Evolutionary conservation across 2,329 filamentous ascomycete species (phyloP), one percentile per base, ranked within the genome.

Genomic region (Tolypocladium ovalisporum): DNA sequence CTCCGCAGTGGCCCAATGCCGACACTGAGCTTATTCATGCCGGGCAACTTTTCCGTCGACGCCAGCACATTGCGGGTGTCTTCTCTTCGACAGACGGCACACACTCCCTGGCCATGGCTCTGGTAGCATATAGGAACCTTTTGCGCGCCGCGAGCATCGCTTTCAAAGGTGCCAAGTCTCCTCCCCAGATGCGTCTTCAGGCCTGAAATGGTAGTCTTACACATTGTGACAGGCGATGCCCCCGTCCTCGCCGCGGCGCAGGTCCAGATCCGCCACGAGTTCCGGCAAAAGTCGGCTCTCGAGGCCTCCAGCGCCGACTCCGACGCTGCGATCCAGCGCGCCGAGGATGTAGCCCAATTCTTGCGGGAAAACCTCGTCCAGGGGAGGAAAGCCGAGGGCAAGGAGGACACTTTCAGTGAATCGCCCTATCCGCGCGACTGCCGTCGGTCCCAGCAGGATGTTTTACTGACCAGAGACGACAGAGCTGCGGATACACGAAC

Each of bases 401-500:
- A 66, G 24, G 60, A 75, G 1, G 72, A 82, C 57, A 77, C 70
- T 49, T 90, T 85, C 64, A 82, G 87, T 89, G 75, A 58, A 85
- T 34, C 49, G 51, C 27, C 10, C 27, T n/a, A n/a, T n/a, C n/a
- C n/a, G n/a, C n/a, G n/a, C n/a, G n/a, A n/a, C n/a, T n/a, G n/a
- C n/a, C n/a, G n/a, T n/a, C 12, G 49, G 32, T 52, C 55, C 55
- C 27, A 17, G 19, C 22, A 13, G 44, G 53, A 40, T 57, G 57
- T 59, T 59, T 35, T 24, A 52, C 3, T 47, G 29, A 44, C 47
- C 40, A 2, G 32, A 52, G n/a, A 10, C 15, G 42, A 37, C 64
- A 97, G 91, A 88, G 69, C 75, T 97, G 58, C 82, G 87, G 55
- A 97, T 99, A 73, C 94, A 97, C 71, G 82, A 96, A 60, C 77